Base-by-base conservation (phyloP, 2,329 filamentous ascomycete species). In the Fusarium sulawesiense region DNA sequence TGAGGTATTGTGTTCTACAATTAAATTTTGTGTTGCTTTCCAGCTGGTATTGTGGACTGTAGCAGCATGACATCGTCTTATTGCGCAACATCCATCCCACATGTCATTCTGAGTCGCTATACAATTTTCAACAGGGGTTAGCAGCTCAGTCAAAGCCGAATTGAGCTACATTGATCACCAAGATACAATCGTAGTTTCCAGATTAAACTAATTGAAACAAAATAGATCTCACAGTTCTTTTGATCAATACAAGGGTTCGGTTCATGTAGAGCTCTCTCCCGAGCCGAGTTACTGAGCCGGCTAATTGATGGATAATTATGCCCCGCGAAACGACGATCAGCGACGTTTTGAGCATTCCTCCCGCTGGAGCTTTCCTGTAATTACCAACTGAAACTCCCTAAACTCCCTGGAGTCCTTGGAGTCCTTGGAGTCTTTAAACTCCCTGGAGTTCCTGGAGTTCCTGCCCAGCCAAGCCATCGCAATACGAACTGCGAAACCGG, bases 151-250 rank as follows among this genome's bases (percentile, higher is more conserved):
- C 1, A 27, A 27, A 27, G 5, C 27, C 10, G 4, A 10, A 16
- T 32, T 32, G 7, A 8, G 3, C 14, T 16, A 32, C 14, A 18
- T 16, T 2, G 8, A 9, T 34, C 5, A 18, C 3, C 2, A 6
- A 34, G 18, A 34, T 10, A 37, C 16, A 6, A 11, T 9, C 5
- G 9, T 6, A 11, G 1, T 18, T 37, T 37, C 32, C 5, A 18
- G 1, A 11, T 18, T 2, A 9, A n/a, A 37, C 16, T 2, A 10
- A 6, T 2, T 1, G 34, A 11, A 37, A 37, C 34, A 11, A 18
- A 11, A n/a, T n/a, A n/a, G 10, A 37, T n/a, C 34, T 10, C 5
- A 37, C 7, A 9, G 34, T 37, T n/a, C 34, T 11, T 37, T 37
- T 7, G 18, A n/a, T 6, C 2, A 9, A n/a, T 18, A 37, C 34